Evolutionary conservation across 495 filamentous ascomycete genomes (phyloP), one percentile per base, ranked within the genome.

Genomic region (Penicillium argentinense): DNA sequence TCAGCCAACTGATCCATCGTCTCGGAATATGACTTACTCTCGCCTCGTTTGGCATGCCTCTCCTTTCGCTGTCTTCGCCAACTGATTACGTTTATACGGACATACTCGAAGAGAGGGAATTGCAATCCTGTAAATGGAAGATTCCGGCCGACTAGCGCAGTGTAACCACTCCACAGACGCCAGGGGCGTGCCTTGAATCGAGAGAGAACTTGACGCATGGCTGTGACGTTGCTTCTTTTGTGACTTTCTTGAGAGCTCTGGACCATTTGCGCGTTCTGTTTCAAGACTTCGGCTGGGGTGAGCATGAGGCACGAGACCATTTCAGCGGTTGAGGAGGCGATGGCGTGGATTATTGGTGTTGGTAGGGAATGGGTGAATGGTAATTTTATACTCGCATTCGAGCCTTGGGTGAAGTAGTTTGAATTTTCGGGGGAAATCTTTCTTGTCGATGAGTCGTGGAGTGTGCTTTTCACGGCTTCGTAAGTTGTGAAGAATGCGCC

Each of bases 401-500:
- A 74, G 62, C n/a, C 28, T 33, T 39, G 36, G 3, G 34, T 23
- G 9, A 3, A 6, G 13, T 23, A 39, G 1, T 39, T 18, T 14
- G 44, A 19, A 12, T 5, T 40, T n/a, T 3, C 9, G 6, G 5
- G 79, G 77, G 19, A 41, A 34, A 38, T 1, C 37, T 7, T 25
- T 9, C 29, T 39, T 44, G 11, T 69, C 48, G 68, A 75, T 29
- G 62, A 56, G 22, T 64, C 57, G 29, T 69, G 61, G 2, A 87
- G 64, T n/a, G 77, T 57, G 11, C 74, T 67, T 68, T 91, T 95
- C 7, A 76, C 67, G 14, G 74, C 77, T 73, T 96, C 91, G 64
- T 96, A 96, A 5, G 86, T 87, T 9, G 86, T 89, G 69, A 96
- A 96, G 71, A 96, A 97, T 22, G 86, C 79, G 47, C 89, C 89